These are phyloP conservation scores for Butyriboletus loyo DNA, from an alignment of 768 basidiomycete species.

Conservation along the genomic window DNA sequence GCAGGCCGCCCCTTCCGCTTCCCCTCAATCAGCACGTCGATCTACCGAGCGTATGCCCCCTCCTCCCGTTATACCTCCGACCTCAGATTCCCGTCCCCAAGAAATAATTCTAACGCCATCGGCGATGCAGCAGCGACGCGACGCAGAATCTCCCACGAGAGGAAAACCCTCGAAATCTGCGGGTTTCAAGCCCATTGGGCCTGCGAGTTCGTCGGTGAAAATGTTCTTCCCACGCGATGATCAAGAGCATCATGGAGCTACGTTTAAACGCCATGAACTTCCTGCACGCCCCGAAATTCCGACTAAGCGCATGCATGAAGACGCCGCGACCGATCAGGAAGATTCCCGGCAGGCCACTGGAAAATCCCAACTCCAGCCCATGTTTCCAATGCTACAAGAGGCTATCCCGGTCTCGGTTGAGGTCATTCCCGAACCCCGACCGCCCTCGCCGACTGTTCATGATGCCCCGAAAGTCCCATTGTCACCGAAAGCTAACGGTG, in stretches of 20 bases:
- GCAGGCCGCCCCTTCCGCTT: conserved; percentile 18
- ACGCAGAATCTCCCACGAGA: conserved; percentile 19
- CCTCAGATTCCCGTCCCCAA: conserved; percentile 13
- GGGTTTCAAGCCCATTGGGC: conserved; percentile 68
- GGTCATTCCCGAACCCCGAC: conserved; percentile 10
- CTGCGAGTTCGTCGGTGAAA: conserved; percentile 54
- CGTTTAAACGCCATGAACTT: conserved; percentile 14
- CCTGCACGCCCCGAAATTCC: conserved; percentile 26
- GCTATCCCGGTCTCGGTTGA: conserved; percentile 4
- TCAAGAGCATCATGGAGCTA: conserved; percentile 44
- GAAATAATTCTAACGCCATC: conserved; percentile 11
- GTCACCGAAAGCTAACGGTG: conserved; percentile 28
- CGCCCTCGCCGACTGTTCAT: conserved; percentile 15
- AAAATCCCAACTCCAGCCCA: conserved; percentile 1
- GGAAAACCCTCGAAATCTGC: conserved; percentile 35
- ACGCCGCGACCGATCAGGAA: conserved; percentile 17
- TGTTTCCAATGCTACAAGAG: conserved; percentile 9
- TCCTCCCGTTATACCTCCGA: conserved; percentile 23
- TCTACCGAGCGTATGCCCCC: conserved; percentile 35
- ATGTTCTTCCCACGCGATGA: conserved; percentile 84
- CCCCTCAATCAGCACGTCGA: conserved; percentile 20
- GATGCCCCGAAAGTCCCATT: conserved; percentile 19
- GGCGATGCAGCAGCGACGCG: conserved; percentile 12
- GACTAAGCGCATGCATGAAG: conserved; percentile 27
- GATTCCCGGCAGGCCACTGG: conserved; percentile 11